Percentiles rank a stretch among this genome's conserved stretches.
Evolutionary conservation across 306 rosid genomes (phyloP).

Genomic region (Vigna hirtella): DNA sequence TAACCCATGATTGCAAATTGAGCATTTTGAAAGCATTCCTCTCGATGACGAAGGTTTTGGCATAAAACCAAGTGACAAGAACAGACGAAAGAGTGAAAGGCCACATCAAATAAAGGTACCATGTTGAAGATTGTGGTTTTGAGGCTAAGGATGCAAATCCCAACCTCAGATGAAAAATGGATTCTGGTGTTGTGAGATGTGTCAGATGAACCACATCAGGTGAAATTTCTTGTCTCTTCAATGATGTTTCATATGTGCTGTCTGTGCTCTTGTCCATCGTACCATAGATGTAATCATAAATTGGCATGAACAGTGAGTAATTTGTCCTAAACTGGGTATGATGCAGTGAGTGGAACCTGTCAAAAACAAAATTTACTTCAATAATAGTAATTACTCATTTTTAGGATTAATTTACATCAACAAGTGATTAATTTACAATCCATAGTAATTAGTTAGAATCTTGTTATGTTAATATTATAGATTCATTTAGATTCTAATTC

Average conservation of each 20-base stretch:
- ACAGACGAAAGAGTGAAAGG: conserved; percentile 69
- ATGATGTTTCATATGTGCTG: conserved; percentile 50
- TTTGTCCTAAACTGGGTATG: conserved; percentile 82
- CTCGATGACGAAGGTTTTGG: conserved; percentile 62
- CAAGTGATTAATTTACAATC: no score
- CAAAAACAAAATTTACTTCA: conserved; percentile 6
- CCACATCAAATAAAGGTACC: conserved; percentile 69
- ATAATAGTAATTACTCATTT: no score
- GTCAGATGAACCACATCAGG: conserved; percentile 66
- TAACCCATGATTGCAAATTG: conserved; percentile 70
- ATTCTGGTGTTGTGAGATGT: conserved; percentile 73
- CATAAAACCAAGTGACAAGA: conserved; percentile 54
- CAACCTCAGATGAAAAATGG: conserved; percentile 65
- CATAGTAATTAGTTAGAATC: no score
- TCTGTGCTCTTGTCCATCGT: conserved; percentile 67
- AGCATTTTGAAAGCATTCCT: conserved; percentile 58
- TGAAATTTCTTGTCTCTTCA: conserved; percentile 49
- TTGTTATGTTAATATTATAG: no score
- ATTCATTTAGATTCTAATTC: no score
- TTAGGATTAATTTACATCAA: no score
- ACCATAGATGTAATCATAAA: conserved; percentile 71
- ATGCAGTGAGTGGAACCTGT: conserved; percentile 77
- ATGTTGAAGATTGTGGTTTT: conserved; percentile 49
- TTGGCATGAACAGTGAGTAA: conserved; percentile 76
- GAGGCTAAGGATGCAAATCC: conserved; percentile 75